Evolutionary conservation across 768 basidiomycete genomes (phyloP), one percentile per base, ranked within the genome.

Genomic region (Coprinellus aureogranulatus): DNA sequence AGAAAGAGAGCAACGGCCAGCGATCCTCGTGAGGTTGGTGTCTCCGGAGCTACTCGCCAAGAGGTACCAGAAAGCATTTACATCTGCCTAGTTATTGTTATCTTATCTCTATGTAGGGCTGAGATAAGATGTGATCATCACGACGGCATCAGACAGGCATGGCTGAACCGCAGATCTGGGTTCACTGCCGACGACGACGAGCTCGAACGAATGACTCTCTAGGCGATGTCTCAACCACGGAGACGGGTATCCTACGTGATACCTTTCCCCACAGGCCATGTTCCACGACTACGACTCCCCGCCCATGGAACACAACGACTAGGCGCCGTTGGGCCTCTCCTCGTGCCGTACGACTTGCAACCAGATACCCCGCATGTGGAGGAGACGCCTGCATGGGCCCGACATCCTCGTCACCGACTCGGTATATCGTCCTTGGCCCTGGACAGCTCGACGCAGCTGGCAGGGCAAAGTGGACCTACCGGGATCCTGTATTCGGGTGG

Each of bases 401-500:
- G 71, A 11, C 84, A 90, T 61, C 89, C 91, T n/a, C 81, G 87
- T 30, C 94, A 98, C 72, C 84, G 93, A 22, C 82, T 98, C 0
- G 92, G 92, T 3, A 86, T 94, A 37, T 85, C 90, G 0, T 87
- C 90, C 0, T 80, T 98, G n/a, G 94, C 91, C 0, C 75, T 98
- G 22, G 94, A 98, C 71, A 80, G 83, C 0, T 87, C 91, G 0
- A 96, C 94, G 2, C 81, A 82, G 47, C 79, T 97, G 6, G 67
- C 80, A n/a, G 88, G 88, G 4, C 77, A 76, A n/a, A 58, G 70
- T 4, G 65, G 79, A 3, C 94, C 94, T 0, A 86, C 91, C 62
- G 94, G 94, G 4, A 94, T 97, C 41, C 73, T 97, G 2, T 97
- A 97, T 68, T 86, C 92, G 2, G 94, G 88, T 26, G 94, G 92